These are phyloP conservation scores for Penicillium sp. DNA, from an alignment of 2,329 filamentous ascomycete species.

Conservation along the genomic window DNA sequence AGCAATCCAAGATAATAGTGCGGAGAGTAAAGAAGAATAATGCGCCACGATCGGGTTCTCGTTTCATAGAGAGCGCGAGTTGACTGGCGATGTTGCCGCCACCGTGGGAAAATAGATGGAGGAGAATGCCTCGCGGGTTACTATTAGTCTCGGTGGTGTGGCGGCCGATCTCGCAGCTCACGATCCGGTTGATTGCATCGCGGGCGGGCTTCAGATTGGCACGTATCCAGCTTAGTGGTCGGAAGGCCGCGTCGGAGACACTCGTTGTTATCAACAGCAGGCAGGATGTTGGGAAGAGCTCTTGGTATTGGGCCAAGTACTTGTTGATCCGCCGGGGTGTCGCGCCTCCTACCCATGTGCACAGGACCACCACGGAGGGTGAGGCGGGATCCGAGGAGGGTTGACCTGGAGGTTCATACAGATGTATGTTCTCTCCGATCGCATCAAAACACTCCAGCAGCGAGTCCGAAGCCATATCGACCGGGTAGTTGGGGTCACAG, in stretches of 20 bases:
- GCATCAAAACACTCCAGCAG: constrained; percentile 14
- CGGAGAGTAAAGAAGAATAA: constrained; percentile 9
- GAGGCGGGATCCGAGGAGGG: neutral
- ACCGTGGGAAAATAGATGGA: constrained; percentile 30
- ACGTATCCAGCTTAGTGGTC: constrained; percentile 21
- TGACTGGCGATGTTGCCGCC: constrained; percentile 24
- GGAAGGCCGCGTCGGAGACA: constrained; percentile 21
- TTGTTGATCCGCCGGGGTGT: constrained; percentile 31
- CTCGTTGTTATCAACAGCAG: constrained; percentile 27
- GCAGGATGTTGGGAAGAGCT: constrained; percentile 21
- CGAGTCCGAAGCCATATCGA: constrained; percentile 7
- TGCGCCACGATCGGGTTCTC: constrained; percentile 6
- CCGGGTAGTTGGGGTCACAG: neutral
- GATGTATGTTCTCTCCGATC: constrained; percentile 18
- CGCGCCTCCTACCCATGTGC: constrained; percentile 32
- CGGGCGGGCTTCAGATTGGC: constrained; percentile 22
- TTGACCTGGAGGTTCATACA: constrained; percentile 13
- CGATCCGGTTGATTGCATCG: constrained; percentile 19
- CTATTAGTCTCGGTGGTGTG: neutral
- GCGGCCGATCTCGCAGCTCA: constrained; percentile 2
- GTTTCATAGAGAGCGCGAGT: constrained; percentile 23
- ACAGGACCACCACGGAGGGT: constrained; percentile 28
- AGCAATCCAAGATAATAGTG: constrained; percentile 26
- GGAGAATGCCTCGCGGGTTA: constrained; percentile 14
- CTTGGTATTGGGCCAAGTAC: constrained; percentile 25